A percentile compares a stretch with the other conserved stretches of the same genome.
Conservation (phyloP, 495 filamentous ascomycete genomes). For the Daldinia loculata region DNA sequence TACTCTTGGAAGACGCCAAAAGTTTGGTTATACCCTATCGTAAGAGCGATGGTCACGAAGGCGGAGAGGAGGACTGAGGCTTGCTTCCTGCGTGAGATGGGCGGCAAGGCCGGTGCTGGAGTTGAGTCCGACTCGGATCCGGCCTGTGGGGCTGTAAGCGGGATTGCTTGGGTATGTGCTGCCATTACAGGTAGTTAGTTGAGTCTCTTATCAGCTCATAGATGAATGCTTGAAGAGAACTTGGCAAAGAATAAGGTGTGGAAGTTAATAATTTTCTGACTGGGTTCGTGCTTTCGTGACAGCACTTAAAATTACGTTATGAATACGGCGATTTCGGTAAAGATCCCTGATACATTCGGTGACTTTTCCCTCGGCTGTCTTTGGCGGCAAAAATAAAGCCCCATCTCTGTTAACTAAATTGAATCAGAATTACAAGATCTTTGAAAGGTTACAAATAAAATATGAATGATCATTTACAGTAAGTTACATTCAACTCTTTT, state of each 20-base stretch:
- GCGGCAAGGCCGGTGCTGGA: conserved; percentile 38
- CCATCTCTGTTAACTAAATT: background rate
- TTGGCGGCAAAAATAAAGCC: background rate
- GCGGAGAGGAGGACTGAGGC: conserved; percentile 53
- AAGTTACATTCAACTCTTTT: background rate
- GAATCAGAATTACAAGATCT: background rate
- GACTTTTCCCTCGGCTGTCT: background rate
- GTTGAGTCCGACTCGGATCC: conserved; percentile 16
- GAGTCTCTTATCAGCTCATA: background rate
- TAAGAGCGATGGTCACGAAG: conserved; percentile 56
- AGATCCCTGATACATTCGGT: background rate
- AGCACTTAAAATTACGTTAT: background rate
- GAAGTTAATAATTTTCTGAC: background rate
- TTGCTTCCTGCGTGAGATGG: conserved; percentile 55
- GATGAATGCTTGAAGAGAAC: background rate
- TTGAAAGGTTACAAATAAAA: background rate
- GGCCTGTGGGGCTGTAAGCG: conserved; percentile 21
- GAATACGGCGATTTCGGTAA: background rate
- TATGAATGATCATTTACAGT: background rate
- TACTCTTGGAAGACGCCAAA: conserved; percentile 61
- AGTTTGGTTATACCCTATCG: conserved; percentile 61
- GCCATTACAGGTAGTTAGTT: conserved; percentile 1
- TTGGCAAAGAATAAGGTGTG: background rate
- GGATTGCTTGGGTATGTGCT: conserved; percentile 21
- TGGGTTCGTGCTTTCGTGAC: background rate